Percentiles rank a stretch among this genome's conserved stretches.
Evolutionary conservation across 2,329 filamentous ascomycete genomes (phyloP).

Genomic region (Raffaelea ambrosiae): DNA sequence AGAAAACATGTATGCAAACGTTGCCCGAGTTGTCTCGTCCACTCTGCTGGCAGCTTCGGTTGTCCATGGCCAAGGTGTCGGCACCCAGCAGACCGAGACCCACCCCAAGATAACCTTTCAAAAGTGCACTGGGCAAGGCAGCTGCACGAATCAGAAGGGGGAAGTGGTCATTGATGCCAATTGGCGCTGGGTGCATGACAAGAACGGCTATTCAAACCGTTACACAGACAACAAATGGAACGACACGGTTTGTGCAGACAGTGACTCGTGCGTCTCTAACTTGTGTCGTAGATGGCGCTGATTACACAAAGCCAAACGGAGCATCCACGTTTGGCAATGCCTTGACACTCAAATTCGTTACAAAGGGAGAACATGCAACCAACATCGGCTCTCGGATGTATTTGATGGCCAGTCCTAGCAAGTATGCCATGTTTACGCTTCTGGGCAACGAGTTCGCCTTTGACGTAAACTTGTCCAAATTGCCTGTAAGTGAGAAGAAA

Average conservation of each 20-base stretch:
- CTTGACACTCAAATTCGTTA: slow-evolving; percentile 39
- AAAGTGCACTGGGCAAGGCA: slow-evolving; percentile 35
- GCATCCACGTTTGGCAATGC: slow-evolving; percentile 39
- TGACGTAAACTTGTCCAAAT: slow-evolving; percentile 54
- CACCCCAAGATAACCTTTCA: slow-evolving; percentile 45
- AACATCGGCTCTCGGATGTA: slow-evolving; percentile 27
- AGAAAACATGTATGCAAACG: no score
- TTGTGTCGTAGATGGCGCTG: slow-evolving; percentile 47
- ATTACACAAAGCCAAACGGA: slow-evolving; percentile 45
- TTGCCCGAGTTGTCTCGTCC: slow-evolving; percentile 25
- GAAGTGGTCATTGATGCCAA: slow-evolving; percentile 46
- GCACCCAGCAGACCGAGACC: slow-evolving; percentile 34
- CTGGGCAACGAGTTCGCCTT: slow-evolving; percentile 56
- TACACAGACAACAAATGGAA: slow-evolving; percentile 42
- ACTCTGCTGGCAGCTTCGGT: slow-evolving; percentile 28
- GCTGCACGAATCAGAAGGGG: slow-evolving; percentile 37
- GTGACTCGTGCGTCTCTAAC: slow-evolving; percentile 41
- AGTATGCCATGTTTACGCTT: slow-evolving; percentile 42
- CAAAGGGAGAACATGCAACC: slow-evolving; percentile 24
- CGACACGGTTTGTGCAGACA: slow-evolving; percentile 35
- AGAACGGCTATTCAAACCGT: slow-evolving; percentile 37
- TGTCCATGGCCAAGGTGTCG: slow-evolving; percentile 37
- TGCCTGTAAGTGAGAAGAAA: slow-evolving; percentile 24
- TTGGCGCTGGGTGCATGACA: slow-evolving; percentile 49
- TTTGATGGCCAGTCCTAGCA: slow-evolving; percentile 20